These are phyloP conservation scores for Paramecium caudatum DNA, from an alignment of 73 alveolate species.

Conservation along the genomic window DNA sequence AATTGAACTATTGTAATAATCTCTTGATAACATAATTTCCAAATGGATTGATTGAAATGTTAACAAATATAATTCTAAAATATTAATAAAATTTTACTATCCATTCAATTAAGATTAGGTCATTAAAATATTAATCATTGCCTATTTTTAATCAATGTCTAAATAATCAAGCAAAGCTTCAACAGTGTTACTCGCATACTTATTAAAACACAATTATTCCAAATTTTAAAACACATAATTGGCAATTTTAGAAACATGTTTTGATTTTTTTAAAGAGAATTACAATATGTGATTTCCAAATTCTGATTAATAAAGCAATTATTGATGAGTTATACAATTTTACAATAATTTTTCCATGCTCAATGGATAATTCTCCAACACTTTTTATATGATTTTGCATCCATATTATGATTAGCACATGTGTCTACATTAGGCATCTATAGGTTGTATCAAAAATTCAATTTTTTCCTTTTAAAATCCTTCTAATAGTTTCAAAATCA, in stretches of 20 bases:
- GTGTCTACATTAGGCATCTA: neutral
- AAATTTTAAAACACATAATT: neutral
- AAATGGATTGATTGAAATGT: neutral
- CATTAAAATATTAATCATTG: neutral
- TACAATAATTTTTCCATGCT: neutral
- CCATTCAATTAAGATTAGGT: neutral
- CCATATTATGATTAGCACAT: conserved; percentile 42
- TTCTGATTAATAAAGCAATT: neutral
- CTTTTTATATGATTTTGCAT: conserved; percentile 35
- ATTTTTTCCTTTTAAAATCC: neutral
- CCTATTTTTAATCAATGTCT: neutral
- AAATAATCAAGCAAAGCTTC: neutral
- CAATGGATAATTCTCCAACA: neutral
- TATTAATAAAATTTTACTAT: neutral
- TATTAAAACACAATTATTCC: conserved; percentile 16
- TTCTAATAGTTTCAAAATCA: conserved; percentile 31
- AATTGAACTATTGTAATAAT: neutral
- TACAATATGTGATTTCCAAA: conserved; percentile 20
- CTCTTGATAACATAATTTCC: conserved; percentile 46
- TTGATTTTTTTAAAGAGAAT: neutral
- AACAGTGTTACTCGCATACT: conserved; percentile 64
- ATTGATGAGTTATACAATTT: neutral
- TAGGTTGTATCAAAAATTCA: neutral
- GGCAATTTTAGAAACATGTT: neutral
- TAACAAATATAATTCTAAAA: neutral